Conservation (phyloP, 2,329 filamentous ascomycete species). For the Myriosclerotinia scirpicola region DNA sequence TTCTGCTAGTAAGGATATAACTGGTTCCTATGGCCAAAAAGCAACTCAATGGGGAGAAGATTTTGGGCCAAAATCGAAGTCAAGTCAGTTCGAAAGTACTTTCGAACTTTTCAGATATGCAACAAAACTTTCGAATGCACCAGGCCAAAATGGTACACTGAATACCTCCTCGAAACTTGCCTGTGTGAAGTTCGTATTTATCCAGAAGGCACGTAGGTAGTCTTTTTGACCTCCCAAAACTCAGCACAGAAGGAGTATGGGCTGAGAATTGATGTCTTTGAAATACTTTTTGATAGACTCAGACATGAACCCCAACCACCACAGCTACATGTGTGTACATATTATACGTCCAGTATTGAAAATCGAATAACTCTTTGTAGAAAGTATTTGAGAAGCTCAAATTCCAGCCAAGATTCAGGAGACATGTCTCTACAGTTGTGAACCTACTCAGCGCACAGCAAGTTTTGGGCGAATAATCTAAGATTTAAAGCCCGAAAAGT, state of each 20-base stretch:
- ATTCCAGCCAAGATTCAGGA: not conserved
- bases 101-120: not conserved
- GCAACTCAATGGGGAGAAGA: too few relatives aligned
- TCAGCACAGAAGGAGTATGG: too few relatives aligned
- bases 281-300: too few relatives aligned
- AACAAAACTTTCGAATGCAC: not conserved
- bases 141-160: too few relatives aligned
- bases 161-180: too few relatives aligned
- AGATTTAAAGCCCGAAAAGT: too few relatives aligned
- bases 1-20: not conserved
- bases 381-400: not conserved
- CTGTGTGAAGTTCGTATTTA: not conserved
- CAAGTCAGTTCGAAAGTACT: too few relatives aligned
- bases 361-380: not conserved
- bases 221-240: not conserved
- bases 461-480: too few relatives aligned
- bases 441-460: not conserved
- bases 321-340: too few relatives aligned
- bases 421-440: fast-evolving
- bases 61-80: too few relatives aligned
- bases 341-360: not conserved
- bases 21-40: not conserved
- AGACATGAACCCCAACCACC: too few relatives aligned
- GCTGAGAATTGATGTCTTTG: not conserved
- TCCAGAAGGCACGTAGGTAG: not conserved